A percentile compares a stretch with the other conserved stretches of the same genome.
Evolutionary conservation across 257 asterid species (phyloP).

Genomic region (Solanum gandarillasii): DNA sequence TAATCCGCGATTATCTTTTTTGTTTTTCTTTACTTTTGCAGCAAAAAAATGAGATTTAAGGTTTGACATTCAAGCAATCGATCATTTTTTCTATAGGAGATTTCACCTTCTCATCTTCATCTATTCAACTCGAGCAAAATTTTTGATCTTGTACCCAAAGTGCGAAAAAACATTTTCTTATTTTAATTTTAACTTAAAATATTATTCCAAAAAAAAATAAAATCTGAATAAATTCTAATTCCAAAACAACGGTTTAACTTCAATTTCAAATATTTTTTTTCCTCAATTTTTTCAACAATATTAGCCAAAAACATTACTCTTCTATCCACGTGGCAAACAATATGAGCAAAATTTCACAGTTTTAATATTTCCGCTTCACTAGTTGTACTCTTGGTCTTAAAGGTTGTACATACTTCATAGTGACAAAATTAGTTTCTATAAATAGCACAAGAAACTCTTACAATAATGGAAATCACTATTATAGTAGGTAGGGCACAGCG

Average conservation of each 20-base stretch:
- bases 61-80: no score
- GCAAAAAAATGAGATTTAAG: no score
- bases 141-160: background rate
- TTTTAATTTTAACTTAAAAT: background rate
- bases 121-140: background rate
- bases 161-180: background rate
- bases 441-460: background rate
- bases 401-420: background rate
- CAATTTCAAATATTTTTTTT: background rate
- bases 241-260: background rate
- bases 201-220: background rate
- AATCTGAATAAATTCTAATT: background rate
- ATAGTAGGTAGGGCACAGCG: background rate
- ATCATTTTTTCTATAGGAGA: accelerated
- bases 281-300: background rate
- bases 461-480: background rate
- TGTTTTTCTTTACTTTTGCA: no score
- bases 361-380: background rate
- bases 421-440: background rate
- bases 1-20: no score
- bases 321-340: background rate
- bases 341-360: background rate
- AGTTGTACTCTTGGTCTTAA: background rate
- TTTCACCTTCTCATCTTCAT: background rate
- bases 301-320: background rate